These are phyloP conservation scores for Linderniella brevidens DNA, from an alignment of 257 asterid species.

Conservation along the genomic window DNA sequence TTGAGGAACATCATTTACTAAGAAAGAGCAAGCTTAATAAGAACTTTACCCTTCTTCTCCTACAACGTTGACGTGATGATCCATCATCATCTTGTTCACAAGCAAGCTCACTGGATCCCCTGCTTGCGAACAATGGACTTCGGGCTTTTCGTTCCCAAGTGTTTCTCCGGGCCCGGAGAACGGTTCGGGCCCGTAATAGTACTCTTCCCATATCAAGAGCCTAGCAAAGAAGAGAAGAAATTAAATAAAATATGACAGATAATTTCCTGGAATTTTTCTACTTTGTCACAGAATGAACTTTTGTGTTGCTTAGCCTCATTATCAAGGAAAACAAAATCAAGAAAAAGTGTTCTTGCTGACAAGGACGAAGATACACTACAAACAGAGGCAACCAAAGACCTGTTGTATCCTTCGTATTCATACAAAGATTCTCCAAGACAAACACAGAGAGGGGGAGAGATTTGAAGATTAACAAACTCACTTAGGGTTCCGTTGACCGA, in stretches of 20 bases:
- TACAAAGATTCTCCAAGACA: conserved; percentile 40
- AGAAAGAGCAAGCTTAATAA: background rate
- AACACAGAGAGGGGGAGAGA: conserved; percentile 8
- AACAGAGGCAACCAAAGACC: conserved; percentile 13
- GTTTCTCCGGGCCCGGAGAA: conserved; percentile 13
- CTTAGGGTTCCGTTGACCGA: conserved; percentile 61
- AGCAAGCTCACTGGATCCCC: conserved; percentile 34
- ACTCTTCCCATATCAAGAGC: conserved; percentile 70
- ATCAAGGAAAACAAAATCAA: conserved; percentile 14
- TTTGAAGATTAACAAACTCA: conserved; percentile 17
- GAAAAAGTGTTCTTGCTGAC: conserved; percentile 23
- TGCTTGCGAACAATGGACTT: conserved; percentile 16
- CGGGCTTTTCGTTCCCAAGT: conserved; percentile 18
- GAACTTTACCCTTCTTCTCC: conserved; percentile 47
- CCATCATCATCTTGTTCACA: conserved; percentile 55
- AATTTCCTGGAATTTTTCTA: background rate
- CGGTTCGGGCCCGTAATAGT: conserved; percentile 26
- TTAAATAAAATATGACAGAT: background rate
- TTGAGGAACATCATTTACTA: background rate
- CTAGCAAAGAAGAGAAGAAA: conserved; percentile 19
- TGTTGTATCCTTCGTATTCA: conserved; percentile 8
- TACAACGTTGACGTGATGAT: conserved; percentile 38
- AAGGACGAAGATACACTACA: conserved; percentile 16
- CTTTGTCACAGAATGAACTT: conserved; percentile 7
- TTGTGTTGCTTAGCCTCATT: conserved; percentile 5